Base-by-base conservation (phyloP, 768 basidiomycete genomes). In the Rhodotorula sphaerocarpa region DNA sequence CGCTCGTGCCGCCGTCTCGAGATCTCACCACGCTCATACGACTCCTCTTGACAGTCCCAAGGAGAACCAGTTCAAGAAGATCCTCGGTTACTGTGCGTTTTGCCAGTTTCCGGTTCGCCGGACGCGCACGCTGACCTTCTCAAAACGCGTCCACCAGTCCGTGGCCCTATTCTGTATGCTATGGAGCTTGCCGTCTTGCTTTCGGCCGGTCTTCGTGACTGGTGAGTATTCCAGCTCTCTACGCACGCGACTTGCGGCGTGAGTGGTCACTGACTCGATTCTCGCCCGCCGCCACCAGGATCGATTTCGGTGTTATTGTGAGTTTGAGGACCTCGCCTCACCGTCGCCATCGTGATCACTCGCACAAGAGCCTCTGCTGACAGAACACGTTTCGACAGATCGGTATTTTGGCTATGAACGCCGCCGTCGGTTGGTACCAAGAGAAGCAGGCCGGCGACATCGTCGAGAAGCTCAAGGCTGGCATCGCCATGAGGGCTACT, bases 111-210 rank as follows among this genome's bases (percentile, higher is more conserved):
- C 23, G 11, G 21, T 52, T 9, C 42, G 36, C 7, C 31, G n/a
- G 9, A 20, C 27, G 27, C 21, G 43, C 43, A 23, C 3, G 14
- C 48, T 18, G 30, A 50, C 23, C n/a, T 45, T n/a, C n/a, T n/a
- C n/a, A n/a, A n/a, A n/a, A n/a, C n/a, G n/a, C n/a, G 28, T 23
- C 21, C 31, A 15, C 4, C 48, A 50, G 48, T 57, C 48, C 28
- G 48, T 21, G 59, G 65, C 33, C 65, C 66, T 28, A 64, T 63
- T 44, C 69, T 66, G 23, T 66, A 66, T 31, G 75, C 79, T 41
- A 80, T 80, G 79, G 79, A 80, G 64, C 66, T 80, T 34, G 79
- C 79, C 3, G 79, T 80, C 47, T 47, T 79, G 25, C 75, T 80
- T 25, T 72, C 79, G 31, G 79, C 76, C 30, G 79, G 79, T 66